These are phyloP conservation scores for Streptanthus diversifolius DNA, from an alignment of 345 rosid genomes.

Conservation along the genomic window DNA sequence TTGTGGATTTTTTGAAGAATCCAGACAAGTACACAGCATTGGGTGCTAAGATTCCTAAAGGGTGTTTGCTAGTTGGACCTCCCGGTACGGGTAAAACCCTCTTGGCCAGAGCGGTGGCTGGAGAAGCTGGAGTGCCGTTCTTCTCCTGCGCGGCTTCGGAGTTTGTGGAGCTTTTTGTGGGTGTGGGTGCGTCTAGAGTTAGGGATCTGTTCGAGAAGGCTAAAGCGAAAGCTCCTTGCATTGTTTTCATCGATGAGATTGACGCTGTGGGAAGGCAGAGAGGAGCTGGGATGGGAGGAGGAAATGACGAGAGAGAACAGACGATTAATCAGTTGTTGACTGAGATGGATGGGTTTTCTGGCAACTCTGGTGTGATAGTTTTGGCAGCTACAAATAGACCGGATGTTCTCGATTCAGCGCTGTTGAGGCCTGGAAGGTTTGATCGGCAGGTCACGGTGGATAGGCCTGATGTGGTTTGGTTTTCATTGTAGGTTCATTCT, in stretches of 20 bases:
- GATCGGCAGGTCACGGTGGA: conserved; percentile 87
- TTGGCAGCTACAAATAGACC: conserved; percentile 90
- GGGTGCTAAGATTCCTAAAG: conserved; percentile 85
- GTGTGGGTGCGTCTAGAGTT: conserved; percentile 88
- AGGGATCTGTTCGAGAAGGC: conserved; percentile 89
- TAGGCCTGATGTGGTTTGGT: conserved; percentile 63
- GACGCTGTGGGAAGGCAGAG: conserved; percentile 93
- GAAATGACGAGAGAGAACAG: conserved; percentile 93
- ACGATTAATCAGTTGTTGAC: conserved; percentile 80
- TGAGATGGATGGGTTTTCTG: conserved; percentile 92
- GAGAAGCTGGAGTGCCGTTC: conserved; percentile 85
- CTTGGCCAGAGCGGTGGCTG: conserved; percentile 79
- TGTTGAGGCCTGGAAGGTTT: conserved; percentile 89
- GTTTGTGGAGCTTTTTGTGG: conserved; percentile 81
- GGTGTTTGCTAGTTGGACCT: conserved; percentile 72
- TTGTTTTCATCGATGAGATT: conserved; percentile 87
- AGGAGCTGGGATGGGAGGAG: conserved; percentile 95
- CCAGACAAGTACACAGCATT: conserved; percentile 84
- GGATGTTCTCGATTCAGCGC: conserved; percentile 76
- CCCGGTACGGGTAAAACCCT: conserved; percentile 89
- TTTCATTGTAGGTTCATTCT: conserved; percentile 69
- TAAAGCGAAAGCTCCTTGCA: conserved; percentile 73
- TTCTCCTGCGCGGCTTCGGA: conserved; percentile 80
- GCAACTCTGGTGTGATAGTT: conserved; percentile 85
- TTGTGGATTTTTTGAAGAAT: conserved; percentile 75